Base-by-base conservation (phyloP, 2,329 filamentous ascomycete genomes). In the Xylaria sp. region DNA sequence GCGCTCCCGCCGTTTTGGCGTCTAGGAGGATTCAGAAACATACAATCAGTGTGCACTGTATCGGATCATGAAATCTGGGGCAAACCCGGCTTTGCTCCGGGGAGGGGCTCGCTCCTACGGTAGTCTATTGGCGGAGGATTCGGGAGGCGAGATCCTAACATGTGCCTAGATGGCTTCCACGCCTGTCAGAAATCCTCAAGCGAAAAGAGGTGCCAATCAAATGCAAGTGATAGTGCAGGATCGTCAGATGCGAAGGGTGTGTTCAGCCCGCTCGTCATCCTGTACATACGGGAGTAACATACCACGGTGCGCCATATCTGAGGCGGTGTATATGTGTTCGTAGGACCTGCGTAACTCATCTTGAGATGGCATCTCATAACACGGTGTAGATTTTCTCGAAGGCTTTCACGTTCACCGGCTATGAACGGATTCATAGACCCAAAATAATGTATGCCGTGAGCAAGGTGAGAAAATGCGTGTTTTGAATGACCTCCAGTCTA, bases 301-400 rank as follows among this genome's bases (percentile, higher is more conserved):
- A 51, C 34, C 61, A 63, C 58, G 5, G 31, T 48, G n/a, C 34
- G 37, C 54, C 46, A 51, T 41, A 6, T 34, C 28, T 46, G 23
- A 69, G 28, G 66, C 66, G 63, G 69, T 66, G 66, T 63, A 66
- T 66, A 63, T 63, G 4, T 15, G 37, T 56, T 69, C 59, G n/a
- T 34, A 55, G n/a, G 37, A 37, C 46, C 31, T 44, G 25, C 23
- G 51, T 46, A 39, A 41, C 39, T 34, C 20, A 28, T 10, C 31
- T 12, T 41, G 20, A 13, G 34, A 65, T 25, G 37, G 25, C 39
- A 34, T 44, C 59, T 59, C 54, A 59, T 62, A 55, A 60, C 31
- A 64, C 52, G 20, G 57, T 12, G 39, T 44, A 58, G 54, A 52
- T 37, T 68, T 41, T 15, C n/a, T 23, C 31, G 18, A 52, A 41